Conservation (phyloP, 257 asterid species). For the Verbascum thapsus region DNA sequence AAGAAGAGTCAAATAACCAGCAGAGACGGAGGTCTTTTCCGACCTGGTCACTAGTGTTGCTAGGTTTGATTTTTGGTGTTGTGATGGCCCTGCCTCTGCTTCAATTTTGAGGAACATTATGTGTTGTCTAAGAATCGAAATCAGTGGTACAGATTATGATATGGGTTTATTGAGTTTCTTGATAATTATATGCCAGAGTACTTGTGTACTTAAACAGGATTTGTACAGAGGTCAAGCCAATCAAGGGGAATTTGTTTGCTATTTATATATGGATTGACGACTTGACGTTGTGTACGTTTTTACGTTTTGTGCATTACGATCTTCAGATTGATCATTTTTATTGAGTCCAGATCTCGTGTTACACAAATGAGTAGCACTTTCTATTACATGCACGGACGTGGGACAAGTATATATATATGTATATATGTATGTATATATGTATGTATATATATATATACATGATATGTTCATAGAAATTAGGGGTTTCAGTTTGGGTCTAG, state of each 20-base stretch:
- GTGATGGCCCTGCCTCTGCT: slow-evolving; percentile 70
- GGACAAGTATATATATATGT: too few relatives aligned
- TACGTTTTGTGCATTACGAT: too few relatives aligned
- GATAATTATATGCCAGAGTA: slow-evolving; percentile 5
- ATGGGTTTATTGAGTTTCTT: neutral
- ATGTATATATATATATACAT: too few relatives aligned
- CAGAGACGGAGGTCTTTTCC: slow-evolving; percentile 43
- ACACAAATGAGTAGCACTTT: too few relatives aligned
- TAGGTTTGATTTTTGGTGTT: slow-evolving; percentile 49
- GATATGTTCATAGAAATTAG: too few relatives aligned
- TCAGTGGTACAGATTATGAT: too few relatives aligned
- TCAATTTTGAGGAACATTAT: slow-evolving; percentile 41
- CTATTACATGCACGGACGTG: too few relatives aligned
- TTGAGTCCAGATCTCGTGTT: too few relatives aligned
- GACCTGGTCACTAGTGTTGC: slow-evolving; percentile 47
- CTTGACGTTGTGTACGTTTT: too few relatives aligned
- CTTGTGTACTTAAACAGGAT: slow-evolving; percentile 9
- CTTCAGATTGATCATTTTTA: too few relatives aligned
- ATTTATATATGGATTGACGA: neutral
- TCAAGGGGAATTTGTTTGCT: slow-evolving; percentile 13
- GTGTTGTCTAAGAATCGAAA: neutral
- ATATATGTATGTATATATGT: too few relatives aligned
- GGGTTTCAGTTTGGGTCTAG: too few relatives aligned
- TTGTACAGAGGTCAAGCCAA: slow-evolving; percentile 20
- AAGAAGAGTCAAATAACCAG: slow-evolving; percentile 36